Conservation (phyloP, 148 eudicot genomes). For the Limonium bicolor region DNA sequence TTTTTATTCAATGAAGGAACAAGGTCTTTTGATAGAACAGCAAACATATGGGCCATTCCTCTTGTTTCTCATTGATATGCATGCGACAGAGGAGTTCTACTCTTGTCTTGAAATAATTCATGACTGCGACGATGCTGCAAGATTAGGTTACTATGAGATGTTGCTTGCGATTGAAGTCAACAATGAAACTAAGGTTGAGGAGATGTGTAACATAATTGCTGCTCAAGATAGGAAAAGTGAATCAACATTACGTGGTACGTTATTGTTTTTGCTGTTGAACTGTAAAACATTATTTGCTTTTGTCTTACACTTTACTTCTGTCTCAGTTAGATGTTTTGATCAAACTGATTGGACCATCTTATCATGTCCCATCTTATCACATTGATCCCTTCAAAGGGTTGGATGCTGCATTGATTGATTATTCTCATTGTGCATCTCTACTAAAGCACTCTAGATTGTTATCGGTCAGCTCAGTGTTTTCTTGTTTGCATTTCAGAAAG, state of each 20-base stretch:
- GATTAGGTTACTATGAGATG: slow-evolving; percentile 90
- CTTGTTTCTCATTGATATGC: slow-evolving; percentile 51
- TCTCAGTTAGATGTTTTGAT: too few species aligned
- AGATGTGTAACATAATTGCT: slow-evolving; percentile 26
- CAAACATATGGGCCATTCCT: slow-evolving; percentile 71
- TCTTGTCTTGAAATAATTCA: slow-evolving; percentile 37
- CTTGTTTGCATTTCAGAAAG: slow-evolving; percentile 48
- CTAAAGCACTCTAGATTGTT: too few species aligned
- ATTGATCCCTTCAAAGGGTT: too few species aligned
- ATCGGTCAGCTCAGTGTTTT: too few species aligned
- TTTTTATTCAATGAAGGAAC: slow-evolving; percentile 47
- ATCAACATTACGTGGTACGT: slow-evolving; percentile 39
- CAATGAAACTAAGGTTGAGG: slow-evolving; percentile 56
- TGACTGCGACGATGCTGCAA: slow-evolving; percentile 42
- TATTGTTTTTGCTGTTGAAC: too few species aligned
- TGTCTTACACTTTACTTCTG: too few species aligned
- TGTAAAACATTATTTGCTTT: too few species aligned
- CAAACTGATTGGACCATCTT: too few species aligned
- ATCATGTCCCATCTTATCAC: too few species aligned
- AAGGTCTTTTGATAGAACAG: slow-evolving; percentile 58
- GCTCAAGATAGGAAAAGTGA: slow-evolving; percentile 22
- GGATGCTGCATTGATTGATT: too few species aligned
- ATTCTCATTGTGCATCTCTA: too few species aligned
- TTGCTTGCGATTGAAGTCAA: slow-evolving; percentile 49
- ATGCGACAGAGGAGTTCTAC: slow-evolving; percentile 48